Percentiles rank a stretch among this genome's conserved stretches.
Evolutionary conservation across 495 filamentous ascomycete species (phyloP).

Genomic region (Penicillium mononematosum): DNA sequence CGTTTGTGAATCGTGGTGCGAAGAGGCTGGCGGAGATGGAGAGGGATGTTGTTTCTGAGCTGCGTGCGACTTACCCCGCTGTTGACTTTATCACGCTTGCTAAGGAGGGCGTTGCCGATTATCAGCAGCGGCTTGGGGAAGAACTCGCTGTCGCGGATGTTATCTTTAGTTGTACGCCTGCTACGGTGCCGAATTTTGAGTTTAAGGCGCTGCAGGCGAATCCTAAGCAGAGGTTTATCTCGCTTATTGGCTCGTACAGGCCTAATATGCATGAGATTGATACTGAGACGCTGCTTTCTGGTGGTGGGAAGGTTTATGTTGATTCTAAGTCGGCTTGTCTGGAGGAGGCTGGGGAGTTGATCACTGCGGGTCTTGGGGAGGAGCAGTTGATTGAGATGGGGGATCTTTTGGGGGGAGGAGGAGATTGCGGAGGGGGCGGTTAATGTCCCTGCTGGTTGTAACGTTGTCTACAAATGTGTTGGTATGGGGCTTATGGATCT

Average conservation of each 20-base stretch:
- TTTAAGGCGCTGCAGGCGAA: constrained; percentile 46
- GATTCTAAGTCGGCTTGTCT: constrained; percentile 78
- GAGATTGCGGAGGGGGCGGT: constrained; percentile 21
- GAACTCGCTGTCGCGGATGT: constrained; percentile 54
- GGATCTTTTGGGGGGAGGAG: constrained; percentile 65
- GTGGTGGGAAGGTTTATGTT: constrained; percentile 73
- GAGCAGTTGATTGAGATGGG: constrained; percentile 81
- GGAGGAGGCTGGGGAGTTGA: constrained; percentile 85
- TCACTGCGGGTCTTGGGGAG: constrained; percentile 64
- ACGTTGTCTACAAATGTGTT: constrained; percentile 60
- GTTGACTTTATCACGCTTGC: constrained; percentile 27
- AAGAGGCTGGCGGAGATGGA: constrained; percentile 42
- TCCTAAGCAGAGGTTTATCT: constrained; percentile 67
- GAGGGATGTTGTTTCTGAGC: constrained; percentile 23
- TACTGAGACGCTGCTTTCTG: constrained; percentile 68
- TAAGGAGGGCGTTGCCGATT: constrained; percentile 32
- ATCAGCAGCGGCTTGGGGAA: constrained; percentile 25
- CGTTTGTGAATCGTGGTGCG: constrained; percentile 73
- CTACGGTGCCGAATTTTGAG: constrained; percentile 60
- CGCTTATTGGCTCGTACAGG: constrained; percentile 81
- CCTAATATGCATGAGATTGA: constrained; percentile 85
- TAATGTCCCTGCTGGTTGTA: constrained; percentile 49
- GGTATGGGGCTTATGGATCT: constrained; percentile 52
- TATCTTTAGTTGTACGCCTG: constrained; percentile 77
- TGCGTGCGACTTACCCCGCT: constrained; percentile 28